Evolutionary conservation across 371 early-diverging fungal genomes (phyloP), one percentile per base, ranked within the genome.

Genomic region (Thermomucor indicae-seudaticae): DNA sequence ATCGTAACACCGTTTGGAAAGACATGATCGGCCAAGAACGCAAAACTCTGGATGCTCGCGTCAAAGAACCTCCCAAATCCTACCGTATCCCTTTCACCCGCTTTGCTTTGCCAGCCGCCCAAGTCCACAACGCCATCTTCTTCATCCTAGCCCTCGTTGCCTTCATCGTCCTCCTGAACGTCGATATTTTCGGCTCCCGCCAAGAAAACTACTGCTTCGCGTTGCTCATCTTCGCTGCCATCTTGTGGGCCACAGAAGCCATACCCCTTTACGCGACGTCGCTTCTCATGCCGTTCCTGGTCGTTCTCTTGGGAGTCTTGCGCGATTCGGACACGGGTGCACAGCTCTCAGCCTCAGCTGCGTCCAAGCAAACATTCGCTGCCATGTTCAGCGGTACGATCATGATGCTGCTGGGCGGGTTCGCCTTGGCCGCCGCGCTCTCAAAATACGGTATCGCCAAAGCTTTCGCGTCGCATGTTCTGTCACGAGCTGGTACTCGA

Each of bases 371-470:
- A 19, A 83, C 92, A 39, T 94, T 96, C 59, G 72, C 83, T 0
- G 82, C 92, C 51, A 98, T 98, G 98, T 98, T 95, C 58, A 86
- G 88, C 22, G 90, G 94, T 2, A 94, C 94, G 4, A 92, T 97
- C 56, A 93, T 97, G 93, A 75, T 97, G 50, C 80, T 97, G 5
- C 78, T 97, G 6, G 96, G 96, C 55, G 96, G 97, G 0, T 97
- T 97, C 72, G 79, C 95, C 2, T 74, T 97, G 17, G 97, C 97
- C 7, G 89, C 92, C 4, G 96, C 96, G 8, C 71, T 93, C 51
- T 85, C 84, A 67, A 81, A 81, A 6, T 46, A 56, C 56, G 72
- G 84, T 43, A 86, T 90, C 49, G 89, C 91, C 47, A 89, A 88
- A 51, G 69, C 78, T 3, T 64, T 86, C 42, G 90, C 91, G 2